Conservation (phyloP, 164 flowering plant genomes). For the Vitis riparia region DNA sequence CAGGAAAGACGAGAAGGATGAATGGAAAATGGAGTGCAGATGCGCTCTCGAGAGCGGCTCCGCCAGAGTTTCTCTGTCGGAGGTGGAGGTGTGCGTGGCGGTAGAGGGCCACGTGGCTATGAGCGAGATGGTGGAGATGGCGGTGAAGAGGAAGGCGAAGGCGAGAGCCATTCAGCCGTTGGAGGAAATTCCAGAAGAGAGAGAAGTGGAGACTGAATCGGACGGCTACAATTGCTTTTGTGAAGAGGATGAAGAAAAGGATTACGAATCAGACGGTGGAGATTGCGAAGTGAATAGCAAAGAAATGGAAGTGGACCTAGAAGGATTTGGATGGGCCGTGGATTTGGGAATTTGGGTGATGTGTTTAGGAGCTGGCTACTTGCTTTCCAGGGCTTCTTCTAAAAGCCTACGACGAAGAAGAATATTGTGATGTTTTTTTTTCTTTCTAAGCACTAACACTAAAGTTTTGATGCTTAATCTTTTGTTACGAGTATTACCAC, state of each 20-base stretch:
- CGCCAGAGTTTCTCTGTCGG: slow-evolving; percentile 1
- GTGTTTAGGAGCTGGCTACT: slow-evolving; percentile 69
- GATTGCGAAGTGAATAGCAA: slow-evolving; percentile 5
- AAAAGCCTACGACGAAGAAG: slow-evolving; percentile 33
- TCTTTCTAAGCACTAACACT: neutral
- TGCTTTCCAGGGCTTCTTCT: slow-evolving; percentile 66
- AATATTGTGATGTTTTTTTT: slow-evolving; percentile 5
- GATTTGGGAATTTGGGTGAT: slow-evolving; percentile 80
- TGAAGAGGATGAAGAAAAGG: neutral
- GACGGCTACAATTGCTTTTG: slow-evolving; percentile 25
- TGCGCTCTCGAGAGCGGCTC: slow-evolving; percentile 33
- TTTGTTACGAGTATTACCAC: neutral
- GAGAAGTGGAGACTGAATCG: slow-evolving; percentile 34
- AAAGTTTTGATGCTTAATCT: neutral
- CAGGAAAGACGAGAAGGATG: slow-evolving; percentile 35
- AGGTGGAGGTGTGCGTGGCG: slow-evolving; percentile 51
- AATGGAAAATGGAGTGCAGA: slow-evolving; percentile 54
- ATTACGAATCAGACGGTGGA: slow-evolving; percentile 17
- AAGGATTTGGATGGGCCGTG: slow-evolving; percentile 69
- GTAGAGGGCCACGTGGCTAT: slow-evolving; percentile 46
- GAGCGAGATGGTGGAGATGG: slow-evolving; percentile 48
- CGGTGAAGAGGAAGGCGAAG: slow-evolving; percentile 28
- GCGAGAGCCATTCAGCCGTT: slow-evolving; percentile 19
- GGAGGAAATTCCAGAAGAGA: slow-evolving; percentile 82
- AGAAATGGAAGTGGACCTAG: slow-evolving; percentile 37